Evolutionary conservation across 148 eudicot species (phyloP), one percentile per base, ranked within the genome.

Genomic region (Diospyros lotus): DNA sequence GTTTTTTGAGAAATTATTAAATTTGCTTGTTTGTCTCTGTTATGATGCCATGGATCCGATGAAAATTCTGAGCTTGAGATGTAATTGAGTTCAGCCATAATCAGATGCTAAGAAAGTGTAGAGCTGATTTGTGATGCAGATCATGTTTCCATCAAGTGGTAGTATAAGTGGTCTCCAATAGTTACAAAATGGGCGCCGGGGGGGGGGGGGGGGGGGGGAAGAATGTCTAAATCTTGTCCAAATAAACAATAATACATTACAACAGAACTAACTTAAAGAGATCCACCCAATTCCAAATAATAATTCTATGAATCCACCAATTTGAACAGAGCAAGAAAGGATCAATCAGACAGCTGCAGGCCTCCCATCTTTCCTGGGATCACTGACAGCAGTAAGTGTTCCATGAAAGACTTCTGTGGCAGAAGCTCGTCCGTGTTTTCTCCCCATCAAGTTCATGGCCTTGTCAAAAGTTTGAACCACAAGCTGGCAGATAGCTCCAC

Each of bases 341-440:
- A 56, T 93, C 81, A 1, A 56, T 93, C 81, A 92, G 68, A 87
- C 73, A 2, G 91, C 92, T 58, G 98, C 97, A 63, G 96, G 97
- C 67, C 74, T 83, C 67, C 93, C 96, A 78, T 91, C 83, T 82
- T 91, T 91, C 74, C 96, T 87, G 4, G 91, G 91, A 64, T 92
- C 92, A 80, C 94, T 84, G 8, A 94, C 95, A 50, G 91, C 97
- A 72, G 91, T 92, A 15, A 94, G 92, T 18, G 77, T 80, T 50
- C 98, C 98, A 63, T 68, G 78, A 40, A 73, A 50, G n/a, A 78
- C 83, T 18, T 61, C 42, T 14, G 78, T 70, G 28, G 64, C 62
- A 42, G 46, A 59, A 56, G 40, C 63, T 58, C 68, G 81, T 39
- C 85, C 83, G 28, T 18, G 45, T 73, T 79, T 85, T 53, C 83